Base-by-base conservation (phyloP, 2,329 filamentous ascomycete genomes). In the Dothiorella sarmentorum region DNA sequence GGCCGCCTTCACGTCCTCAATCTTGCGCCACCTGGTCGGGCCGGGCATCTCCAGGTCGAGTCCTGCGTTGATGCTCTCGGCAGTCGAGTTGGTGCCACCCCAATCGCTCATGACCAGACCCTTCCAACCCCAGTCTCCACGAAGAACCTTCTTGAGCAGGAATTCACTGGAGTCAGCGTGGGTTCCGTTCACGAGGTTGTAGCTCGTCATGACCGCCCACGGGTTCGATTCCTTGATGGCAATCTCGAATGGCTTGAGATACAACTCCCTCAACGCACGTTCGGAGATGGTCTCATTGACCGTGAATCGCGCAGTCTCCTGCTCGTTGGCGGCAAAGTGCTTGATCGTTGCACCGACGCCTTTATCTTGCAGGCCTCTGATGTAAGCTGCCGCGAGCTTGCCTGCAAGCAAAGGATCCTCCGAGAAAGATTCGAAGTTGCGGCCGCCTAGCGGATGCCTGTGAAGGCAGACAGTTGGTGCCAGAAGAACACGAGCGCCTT, bases 391-490 rank as follows among this genome's bases (percentile, higher is more conserved):
- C 11, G 88, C 87, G 61, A 91, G 76, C 62, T 85, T 87, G 33
- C 89, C 89, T 0, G 89, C 89, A 3, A 95, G 79, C 9, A 87
- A 81, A 0, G 90, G 90, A 64, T 94, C 90, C 71, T 94, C 90
- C 0, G 88, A 90, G 70, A 91, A 94, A 0, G 89, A 91, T 73
- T 95, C 90, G 64, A 94, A 95, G 63, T 91, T 91, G 61, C 90
- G 82, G 18, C 90, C 90, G 18, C 90, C 90, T 0, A 94, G 79
- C 0, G 90, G 90, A 53, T 89, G 88, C n/a, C 90, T 83, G 67
- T 94, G 90, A 78, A 91, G 87, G 75, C 90, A 91, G 27, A 91
- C 85, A 0, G 89, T 92, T 2, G 89, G 89, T 0, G 86, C 89
- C 7, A 93, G 80, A 4, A 92, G 78, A 27, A 92, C 82, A 60